phyloP scores from a whole-genome alignment of 495 filamentous ascomycete genomes.

The Aspergillus olivimuriae region DNA sequence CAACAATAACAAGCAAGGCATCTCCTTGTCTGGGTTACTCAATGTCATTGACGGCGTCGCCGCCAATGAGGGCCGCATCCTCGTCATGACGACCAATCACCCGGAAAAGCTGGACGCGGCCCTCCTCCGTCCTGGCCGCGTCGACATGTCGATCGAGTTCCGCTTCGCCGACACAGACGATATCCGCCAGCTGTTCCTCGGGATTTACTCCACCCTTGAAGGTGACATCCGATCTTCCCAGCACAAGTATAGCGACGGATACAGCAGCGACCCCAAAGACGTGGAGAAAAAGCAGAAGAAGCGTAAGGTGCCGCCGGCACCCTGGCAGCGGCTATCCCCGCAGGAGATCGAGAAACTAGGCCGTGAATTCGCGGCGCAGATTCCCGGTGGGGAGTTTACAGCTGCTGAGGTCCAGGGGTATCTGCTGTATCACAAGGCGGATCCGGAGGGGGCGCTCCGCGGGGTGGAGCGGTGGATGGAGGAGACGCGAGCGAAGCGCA shows the following conservation, averaged over 20 bases:
- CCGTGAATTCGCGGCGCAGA: constrained; percentile 48
- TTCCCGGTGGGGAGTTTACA: constrained; percentile 60
- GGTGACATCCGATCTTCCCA: constrained; percentile 19
- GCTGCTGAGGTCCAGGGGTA: constrained; percentile 78
- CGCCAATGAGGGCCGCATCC: constrained; percentile 65
- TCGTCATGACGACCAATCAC: constrained; percentile 86
- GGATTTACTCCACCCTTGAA: constrained; percentile 54
- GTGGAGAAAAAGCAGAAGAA: constrained; percentile 1
- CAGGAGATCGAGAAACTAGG: constrained; percentile 38
- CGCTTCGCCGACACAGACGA: constrained; percentile 56
- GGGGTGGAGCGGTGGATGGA: constrained; percentile 51
- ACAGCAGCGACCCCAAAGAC: background rate
- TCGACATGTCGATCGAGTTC: constrained; percentile 70
- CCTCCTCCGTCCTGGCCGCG: constrained; percentile 67
- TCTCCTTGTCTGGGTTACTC: constrained; percentile 66
- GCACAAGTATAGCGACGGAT: no score
- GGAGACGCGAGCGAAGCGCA: constrained; percentile 5
- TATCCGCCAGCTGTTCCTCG: constrained; percentile 60
- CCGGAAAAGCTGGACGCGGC: constrained; percentile 69
- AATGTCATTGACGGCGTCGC: constrained; percentile 81
- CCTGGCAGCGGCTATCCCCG: constrained; percentile 4
- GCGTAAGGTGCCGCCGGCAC: background rate
- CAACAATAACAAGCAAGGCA: constrained; percentile 18
- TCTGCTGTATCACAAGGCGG: constrained; percentile 60
- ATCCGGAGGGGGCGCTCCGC: constrained; percentile 53